Percentiles rank a stretch among this genome's conserved stretches.
These are phyloP conservation scores for Lipomyces anomalus DNA, from an alignment of 805 yeast genomes.

Conservation along the genomic window DNA sequence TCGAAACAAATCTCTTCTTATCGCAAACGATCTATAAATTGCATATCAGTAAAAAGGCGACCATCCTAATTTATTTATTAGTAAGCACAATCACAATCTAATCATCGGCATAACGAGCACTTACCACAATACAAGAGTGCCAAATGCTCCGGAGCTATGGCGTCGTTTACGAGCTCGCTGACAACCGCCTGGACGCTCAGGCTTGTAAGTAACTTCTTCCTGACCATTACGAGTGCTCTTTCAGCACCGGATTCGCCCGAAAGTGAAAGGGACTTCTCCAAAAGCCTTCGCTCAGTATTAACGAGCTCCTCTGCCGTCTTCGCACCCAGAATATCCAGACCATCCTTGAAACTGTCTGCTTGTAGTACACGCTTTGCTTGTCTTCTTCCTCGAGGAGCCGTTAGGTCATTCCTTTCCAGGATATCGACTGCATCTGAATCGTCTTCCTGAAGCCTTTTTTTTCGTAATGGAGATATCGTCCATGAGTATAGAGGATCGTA, in stretches of 20 bases:
- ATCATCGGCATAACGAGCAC: conserved; percentile 30
- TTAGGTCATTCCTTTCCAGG: background rate
- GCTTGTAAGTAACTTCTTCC: conserved; percentile 63
- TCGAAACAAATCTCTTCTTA: too few species aligned
- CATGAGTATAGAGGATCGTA: conserved; percentile 94
- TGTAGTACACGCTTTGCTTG: background rate
- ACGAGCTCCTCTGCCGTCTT: background rate
- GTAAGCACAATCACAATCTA: too few species aligned
- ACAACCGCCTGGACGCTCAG: conserved; percentile 81
- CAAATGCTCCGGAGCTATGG: conserved; percentile 60
- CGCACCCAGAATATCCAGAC: background rate
- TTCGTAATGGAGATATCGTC: conserved; percentile 68
- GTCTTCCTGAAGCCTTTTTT: conserved; percentile 10
- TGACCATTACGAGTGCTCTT: conserved; percentile 67
- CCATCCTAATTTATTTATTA: too few species aligned
- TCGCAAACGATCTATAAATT: too few species aligned
- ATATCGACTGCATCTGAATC: background rate
- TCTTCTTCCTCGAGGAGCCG: background rate
- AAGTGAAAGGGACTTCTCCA: background rate
- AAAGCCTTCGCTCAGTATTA: background rate
- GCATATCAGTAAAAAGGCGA: too few species aligned
- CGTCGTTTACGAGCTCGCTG: conserved; percentile 71
- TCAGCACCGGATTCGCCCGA: conserved; percentile 56
- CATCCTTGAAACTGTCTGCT: background rate
- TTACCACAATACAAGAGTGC: conserved; percentile 77